Percentiles rank a stretch among this genome's conserved stretches.
These are phyloP conservation scores for Plantago coronopus DNA, from an alignment of 305 asterid genomes.

Conservation along the genomic window DNA sequence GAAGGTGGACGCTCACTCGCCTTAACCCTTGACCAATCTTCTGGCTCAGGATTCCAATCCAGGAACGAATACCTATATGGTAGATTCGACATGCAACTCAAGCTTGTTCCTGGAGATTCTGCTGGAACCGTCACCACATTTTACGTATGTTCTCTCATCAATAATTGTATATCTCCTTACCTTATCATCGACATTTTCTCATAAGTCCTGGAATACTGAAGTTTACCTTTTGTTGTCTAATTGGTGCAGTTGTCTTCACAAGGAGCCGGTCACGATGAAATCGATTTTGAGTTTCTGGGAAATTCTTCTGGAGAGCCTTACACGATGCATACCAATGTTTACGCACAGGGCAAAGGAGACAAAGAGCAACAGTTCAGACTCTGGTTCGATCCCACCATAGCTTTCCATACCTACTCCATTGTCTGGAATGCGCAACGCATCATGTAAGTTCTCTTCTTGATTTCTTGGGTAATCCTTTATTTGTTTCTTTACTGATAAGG, in stretches of 20 bases:
- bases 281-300: constrained; percentile 51
- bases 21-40: constrained; percentile 31
- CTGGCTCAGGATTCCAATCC: constrained; percentile 50
- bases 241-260: constrained; percentile 34
- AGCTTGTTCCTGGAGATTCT: constrained; percentile 37
- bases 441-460: too few species aligned
- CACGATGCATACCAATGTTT: constrained; percentile 46
- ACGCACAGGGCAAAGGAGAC: constrained; percentile 43
- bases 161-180: too few species aligned
- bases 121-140: constrained; percentile 57
- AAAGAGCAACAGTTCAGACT: constrained; percentile 48
- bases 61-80: constrained; percentile 40
- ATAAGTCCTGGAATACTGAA: not conserved
- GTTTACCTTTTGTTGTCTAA: not conserved
- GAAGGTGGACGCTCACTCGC: constrained; percentile 37
- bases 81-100: constrained; percentile 45
- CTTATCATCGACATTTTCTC: too few species aligned
- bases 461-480: too few species aligned
- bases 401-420: constrained; percentile 53
- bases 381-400: constrained; percentile 50
- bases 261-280: constrained; percentile 42
- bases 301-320: constrained; percentile 41
- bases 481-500: too few species aligned
- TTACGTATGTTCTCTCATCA: constrained; percentile 19
- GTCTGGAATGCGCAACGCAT: constrained; percentile 43